phyloP scores from a whole-genome alignment of 2,329 filamentous ascomycete species.

The Dactylonectria macrodidyma region DNA sequence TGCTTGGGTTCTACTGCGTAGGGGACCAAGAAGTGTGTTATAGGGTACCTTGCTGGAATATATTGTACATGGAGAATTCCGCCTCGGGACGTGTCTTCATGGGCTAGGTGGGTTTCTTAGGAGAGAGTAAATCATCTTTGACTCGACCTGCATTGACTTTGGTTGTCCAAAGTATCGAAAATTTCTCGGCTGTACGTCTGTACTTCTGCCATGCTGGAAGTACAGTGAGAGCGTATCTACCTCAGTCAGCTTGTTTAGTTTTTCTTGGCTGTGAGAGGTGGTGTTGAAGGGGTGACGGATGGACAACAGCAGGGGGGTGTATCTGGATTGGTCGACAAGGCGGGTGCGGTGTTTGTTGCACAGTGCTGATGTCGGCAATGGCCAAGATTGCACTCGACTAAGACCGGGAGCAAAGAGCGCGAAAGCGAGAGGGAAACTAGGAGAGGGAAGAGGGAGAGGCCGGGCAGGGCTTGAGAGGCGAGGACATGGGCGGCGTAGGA shows the following conservation, averaged over 20 bases:
- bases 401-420: slow-evolving; percentile 9
- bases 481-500: slow-evolving; percentile 5
- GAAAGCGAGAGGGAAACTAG: background rate
- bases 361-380: slow-evolving; percentile 11
- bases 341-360: slow-evolving; percentile 10
- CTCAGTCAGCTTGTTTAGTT: background rate
- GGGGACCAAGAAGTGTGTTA: too few species aligned
- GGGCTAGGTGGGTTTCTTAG: background rate
- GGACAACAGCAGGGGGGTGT: background rate
- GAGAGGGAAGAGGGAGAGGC: too few species aligned
- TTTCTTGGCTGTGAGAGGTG: background rate
- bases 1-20: background rate
- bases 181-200: background rate
- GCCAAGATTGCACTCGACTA: slow-evolving; percentile 5
- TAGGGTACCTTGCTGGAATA: too few species aligned
- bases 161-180: slow-evolving; percentile 11
- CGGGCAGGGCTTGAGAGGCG: background rate
- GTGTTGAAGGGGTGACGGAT: slow-evolving; percentile 1
- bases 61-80: too few species aligned
- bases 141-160: slow-evolving; percentile 16
- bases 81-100: background rate
- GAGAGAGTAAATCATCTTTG: background rate
- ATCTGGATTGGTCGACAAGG: background rate
- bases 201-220: too few species aligned
- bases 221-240: background rate